phyloP scores from a whole-genome alignment of 139 green algal species.

The Ulvella scutata region DNA sequence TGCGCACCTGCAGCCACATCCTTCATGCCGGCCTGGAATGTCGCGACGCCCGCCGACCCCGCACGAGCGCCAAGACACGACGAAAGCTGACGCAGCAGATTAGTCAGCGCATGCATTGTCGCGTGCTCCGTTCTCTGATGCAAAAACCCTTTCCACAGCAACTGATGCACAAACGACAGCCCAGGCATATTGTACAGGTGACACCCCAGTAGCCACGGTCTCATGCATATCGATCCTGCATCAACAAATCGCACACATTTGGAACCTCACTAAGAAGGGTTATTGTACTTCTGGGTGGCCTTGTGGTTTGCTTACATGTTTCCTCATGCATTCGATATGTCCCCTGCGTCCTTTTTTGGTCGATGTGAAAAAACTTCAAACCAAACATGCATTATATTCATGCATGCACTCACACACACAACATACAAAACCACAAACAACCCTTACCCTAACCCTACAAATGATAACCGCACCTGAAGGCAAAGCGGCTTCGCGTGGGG shows the following conservation, averaged over 20 bases:
- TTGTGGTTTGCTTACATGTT: no score
- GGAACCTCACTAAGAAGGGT: no score
- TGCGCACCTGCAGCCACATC: background rate
- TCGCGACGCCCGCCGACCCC: background rate
- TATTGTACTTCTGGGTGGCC: no score
- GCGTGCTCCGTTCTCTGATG: background rate
- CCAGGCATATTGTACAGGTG: background rate
- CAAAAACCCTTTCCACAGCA: background rate
- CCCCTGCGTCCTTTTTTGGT: no score
- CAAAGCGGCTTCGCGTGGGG: background rate
- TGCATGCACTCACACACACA: no score
- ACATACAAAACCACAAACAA: no score
- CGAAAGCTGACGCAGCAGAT: background rate
- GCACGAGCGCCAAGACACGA: background rate
- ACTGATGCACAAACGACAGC: background rate
- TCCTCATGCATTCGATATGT: no score
- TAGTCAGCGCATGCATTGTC: background rate
- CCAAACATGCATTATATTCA: no score
- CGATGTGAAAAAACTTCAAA: no score
- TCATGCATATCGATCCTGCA: background rate
- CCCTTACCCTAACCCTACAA: no score
- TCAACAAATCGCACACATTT: no score
- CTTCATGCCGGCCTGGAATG: background rate
- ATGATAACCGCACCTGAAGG: background rate
- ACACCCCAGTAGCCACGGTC: background rate